These are phyloP conservation scores for Phaeoacremonium minimum DNA, from an alignment of 2,329 filamentous ascomycete species.

Conservation along the genomic window DNA sequence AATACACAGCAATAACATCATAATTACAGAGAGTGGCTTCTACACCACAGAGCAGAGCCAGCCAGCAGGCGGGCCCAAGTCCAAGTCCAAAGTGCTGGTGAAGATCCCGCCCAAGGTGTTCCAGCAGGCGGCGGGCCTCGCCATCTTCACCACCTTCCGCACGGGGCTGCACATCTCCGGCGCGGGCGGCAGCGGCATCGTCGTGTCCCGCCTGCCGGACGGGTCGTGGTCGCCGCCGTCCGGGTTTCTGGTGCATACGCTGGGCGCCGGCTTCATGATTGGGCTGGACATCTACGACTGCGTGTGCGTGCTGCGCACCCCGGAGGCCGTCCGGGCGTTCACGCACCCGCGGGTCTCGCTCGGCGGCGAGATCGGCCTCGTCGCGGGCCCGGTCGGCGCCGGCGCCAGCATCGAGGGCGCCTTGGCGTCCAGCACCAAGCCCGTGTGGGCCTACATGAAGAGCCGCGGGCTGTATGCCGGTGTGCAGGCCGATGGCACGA, in stretches of 20 bases:
- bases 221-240: constrained; percentile 66
- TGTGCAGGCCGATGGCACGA: constrained; percentile 67
- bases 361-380: constrained; percentile 63
- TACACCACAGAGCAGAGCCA: constrained; percentile 15
- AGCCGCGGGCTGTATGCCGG: constrained; percentile 68
- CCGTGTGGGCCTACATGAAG: constrained; percentile 70
- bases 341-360: constrained; percentile 61
- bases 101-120: constrained; percentile 40
- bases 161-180: constrained; percentile 53
- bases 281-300: constrained; percentile 75
- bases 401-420: constrained; percentile 62
- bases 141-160: constrained; percentile 57
- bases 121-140: constrained; percentile 48
- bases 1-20: constrained; percentile 14
- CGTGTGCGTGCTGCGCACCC: constrained; percentile 68
- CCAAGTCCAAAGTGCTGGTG: constrained; percentile 26
- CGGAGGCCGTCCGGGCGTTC: constrained; percentile 63
- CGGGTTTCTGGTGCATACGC: constrained; percentile 67
- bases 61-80: constrained; percentile 15
- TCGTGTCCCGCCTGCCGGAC: constrained; percentile 46
- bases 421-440: constrained; percentile 35
- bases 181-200: constrained; percentile 50
- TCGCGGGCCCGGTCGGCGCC: constrained; percentile 52
- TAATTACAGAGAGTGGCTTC: constrained; percentile 24
- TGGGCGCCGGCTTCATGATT: constrained; percentile 64